Percentiles rank a stretch among this genome's conserved stretches.
phyloP scores from a whole-genome alignment of 129 eudicot species.

The Flaveria robusta region DNA sequence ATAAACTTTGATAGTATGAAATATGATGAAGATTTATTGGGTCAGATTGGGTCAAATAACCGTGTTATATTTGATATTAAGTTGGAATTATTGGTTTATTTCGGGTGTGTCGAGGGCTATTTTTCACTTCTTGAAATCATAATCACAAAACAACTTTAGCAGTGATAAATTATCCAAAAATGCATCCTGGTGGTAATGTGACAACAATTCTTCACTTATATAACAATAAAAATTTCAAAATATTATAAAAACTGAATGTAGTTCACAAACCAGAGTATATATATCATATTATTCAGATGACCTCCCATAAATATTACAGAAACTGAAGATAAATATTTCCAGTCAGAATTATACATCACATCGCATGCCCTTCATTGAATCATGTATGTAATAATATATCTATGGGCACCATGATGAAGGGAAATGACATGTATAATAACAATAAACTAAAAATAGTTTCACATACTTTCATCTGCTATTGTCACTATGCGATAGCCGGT shows the following conservation, averaged over 20 bases:
- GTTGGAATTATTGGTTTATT: no score
- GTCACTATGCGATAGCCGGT: slow-evolving; percentile 9
- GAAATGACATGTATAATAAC: slow-evolving; percentile 21
- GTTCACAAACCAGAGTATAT: slow-evolving; percentile 18
- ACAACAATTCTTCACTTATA: no score
- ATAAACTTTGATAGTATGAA: neutral
- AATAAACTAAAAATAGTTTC: slow-evolving; percentile 25
- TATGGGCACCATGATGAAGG: slow-evolving; percentile 15
- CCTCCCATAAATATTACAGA: slow-evolving; percentile 26
- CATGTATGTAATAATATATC: neutral
- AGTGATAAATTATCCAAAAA: neutral
- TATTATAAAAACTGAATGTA: neutral
- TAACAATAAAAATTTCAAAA: neutral
- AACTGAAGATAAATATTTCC: slow-evolving; percentile 12
- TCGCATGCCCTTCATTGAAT: slow-evolving; percentile 2
- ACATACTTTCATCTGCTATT: slow-evolving; percentile 17
- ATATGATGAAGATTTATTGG: neutral
- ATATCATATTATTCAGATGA: slow-evolving; percentile 10
- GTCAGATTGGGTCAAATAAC: neutral
- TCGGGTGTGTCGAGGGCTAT: no score
- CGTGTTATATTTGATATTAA: no score
- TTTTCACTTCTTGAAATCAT: no score
- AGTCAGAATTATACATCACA: slow-evolving; percentile 31
- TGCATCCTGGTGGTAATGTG: no score
- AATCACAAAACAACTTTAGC: no score